These are phyloP conservation scores for Solanum corneliomulleri DNA, from an alignment of 257 asterid genomes.

Conservation along the genomic window DNA sequence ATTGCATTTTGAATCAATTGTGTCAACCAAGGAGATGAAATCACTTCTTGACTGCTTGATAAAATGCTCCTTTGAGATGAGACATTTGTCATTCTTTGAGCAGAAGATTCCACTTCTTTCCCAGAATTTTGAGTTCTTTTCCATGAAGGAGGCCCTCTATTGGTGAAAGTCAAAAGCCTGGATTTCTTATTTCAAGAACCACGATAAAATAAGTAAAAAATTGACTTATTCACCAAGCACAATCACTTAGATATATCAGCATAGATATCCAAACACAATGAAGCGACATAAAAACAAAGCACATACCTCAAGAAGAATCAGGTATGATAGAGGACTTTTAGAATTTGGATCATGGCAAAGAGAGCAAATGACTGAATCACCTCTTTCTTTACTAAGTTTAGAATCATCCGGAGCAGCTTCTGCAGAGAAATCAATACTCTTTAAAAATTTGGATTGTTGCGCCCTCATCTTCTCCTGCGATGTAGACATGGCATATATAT, in stretches of 20 bases:
- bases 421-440: conserved; percentile 40
- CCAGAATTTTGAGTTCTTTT: conserved; percentile 44
- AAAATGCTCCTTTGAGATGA: conserved; percentile 15
- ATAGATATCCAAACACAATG: neutral
- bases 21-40: conserved; percentile 36
- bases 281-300: neutral
- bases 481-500: conserved; percentile 6
- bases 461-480: conserved; percentile 83
- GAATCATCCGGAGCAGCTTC: conserved; percentile 55
- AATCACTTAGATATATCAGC: neutral
- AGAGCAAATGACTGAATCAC: conserved; percentile 60
- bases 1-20: conserved; percentile 56
- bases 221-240: neutral
- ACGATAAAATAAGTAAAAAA: conserved; percentile 5
- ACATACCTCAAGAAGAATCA: conserved; percentile 88
- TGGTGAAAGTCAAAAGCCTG: conserved; percentile 65
- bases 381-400: conserved; percentile 31
- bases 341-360: conserved; percentile 82
- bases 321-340: conserved; percentile 65
- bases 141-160: conserved; percentile 72
- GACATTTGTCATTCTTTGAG: conserved; percentile 14
- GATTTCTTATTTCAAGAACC: conserved; percentile 64
- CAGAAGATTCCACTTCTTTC: conserved; percentile 32
- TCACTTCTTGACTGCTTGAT: conserved; percentile 17
- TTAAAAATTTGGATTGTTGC: conserved; percentile 81